Evolutionary conservation across 805 yeast species (phyloP).

Genomic region (Yamadazyma scolyti): DNA sequence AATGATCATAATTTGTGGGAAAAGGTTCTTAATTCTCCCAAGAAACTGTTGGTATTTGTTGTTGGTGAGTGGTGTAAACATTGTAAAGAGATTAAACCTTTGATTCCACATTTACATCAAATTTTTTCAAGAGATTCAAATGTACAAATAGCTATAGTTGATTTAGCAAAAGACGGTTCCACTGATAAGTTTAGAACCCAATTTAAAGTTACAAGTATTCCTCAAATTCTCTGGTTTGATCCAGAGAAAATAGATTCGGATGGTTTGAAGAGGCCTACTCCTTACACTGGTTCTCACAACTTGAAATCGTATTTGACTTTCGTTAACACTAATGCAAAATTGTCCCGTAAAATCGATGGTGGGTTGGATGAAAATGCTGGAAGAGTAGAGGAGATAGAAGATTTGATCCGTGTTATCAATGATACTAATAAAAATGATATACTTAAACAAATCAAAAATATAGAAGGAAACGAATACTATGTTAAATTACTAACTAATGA

Average conservation of each 20-base stretch:
- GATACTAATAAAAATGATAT: too few relatives aligned
- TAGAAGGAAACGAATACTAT: too few relatives aligned
- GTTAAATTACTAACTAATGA: too few relatives aligned
- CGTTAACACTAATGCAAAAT: conserved; percentile 25
- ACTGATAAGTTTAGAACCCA: conserved; percentile 35
- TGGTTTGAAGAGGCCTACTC: conserved; percentile 18
- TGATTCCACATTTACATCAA: conserved; percentile 42
- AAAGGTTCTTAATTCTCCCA: conserved; percentile 28
- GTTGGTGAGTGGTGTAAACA: conserved; percentile 61
- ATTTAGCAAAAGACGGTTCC: conserved; percentile 40
- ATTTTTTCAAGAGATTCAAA: conserved; percentile 36
- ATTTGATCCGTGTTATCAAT: too few relatives aligned
- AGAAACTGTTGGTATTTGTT: conserved; percentile 45
- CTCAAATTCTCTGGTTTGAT: conserved; percentile 52
- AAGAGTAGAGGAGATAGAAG: conserved; percentile 10
- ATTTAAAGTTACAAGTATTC: conserved; percentile 46
- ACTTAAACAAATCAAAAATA: too few relatives aligned
- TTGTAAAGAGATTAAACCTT: conserved; percentile 52
- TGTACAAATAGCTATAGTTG: conserved; percentile 10
- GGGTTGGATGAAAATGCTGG: conserved; percentile 30
- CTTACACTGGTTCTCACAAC: conserved; percentile 22
- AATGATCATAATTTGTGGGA: conserved; percentile 43
- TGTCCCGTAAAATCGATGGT: conserved; percentile 30
- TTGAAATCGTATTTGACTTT: conserved; percentile 18
- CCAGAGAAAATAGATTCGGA: conserved; percentile 13